Conservation (phyloP, 495 filamentous ascomycete genomes). For the Chaetomidium leptoderma region DNA sequence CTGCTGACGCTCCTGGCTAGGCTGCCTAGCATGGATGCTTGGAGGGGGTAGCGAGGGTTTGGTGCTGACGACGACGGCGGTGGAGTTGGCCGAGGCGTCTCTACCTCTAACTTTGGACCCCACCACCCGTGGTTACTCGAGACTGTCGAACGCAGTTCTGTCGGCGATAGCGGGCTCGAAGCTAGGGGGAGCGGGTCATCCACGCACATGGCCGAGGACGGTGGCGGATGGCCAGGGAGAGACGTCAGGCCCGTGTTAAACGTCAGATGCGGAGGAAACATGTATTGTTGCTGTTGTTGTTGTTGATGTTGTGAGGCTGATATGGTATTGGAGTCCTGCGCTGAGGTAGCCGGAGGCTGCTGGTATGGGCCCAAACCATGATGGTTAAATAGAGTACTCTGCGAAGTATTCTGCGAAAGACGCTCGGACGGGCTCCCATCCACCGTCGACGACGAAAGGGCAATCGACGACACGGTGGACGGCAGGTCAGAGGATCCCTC, state of each 20-base stretch:
- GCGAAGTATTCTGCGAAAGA: constrained; percentile 28
- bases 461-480: constrained; percentile 25
- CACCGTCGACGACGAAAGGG: constrained; percentile 23
- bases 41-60: constrained; percentile 10
- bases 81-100: constrained; percentile 19
- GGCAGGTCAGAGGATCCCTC: constrained; percentile 21
- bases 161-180: constrained; percentile 12
- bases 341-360: constrained; percentile 6
- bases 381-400: constrained; percentile 26
- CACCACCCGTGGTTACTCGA: constrained; percentile 24
- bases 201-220: constrained; percentile 25
- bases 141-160: constrained; percentile 8
- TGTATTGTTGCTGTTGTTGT: too few species aligned
- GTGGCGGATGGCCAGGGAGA: neutral
- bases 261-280: constrained; percentile 19
- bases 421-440: constrained; percentile 21
- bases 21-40: constrained; percentile 8
- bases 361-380: constrained; percentile 13
- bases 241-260: constrained; percentile 12
- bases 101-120: constrained; percentile 14
- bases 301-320: constrained; percentile 9
- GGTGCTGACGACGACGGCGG: constrained; percentile 15
- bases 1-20: neutral
- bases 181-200: constrained; percentile 20
- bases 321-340: constrained; percentile 2